Evolutionary conservation across 805 yeast genomes (phyloP).

Genomic region (Yamadazyma olivae): DNA sequence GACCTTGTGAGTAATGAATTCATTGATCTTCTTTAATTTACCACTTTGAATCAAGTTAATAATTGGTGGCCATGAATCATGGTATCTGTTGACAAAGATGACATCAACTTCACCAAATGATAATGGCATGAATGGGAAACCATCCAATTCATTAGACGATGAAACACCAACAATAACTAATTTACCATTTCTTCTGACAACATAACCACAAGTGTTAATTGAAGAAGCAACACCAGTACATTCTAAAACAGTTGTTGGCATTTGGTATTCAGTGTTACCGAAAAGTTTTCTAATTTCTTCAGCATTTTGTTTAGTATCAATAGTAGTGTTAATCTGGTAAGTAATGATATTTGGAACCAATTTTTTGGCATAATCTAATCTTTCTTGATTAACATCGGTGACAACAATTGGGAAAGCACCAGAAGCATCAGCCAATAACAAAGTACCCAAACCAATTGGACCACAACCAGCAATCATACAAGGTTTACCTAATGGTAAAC

Average conservation of each 20-base stretch:
- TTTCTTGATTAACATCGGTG: slow-evolving; percentile 20
- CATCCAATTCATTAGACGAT: slow-evolving; percentile 15
- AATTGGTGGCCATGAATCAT: slow-evolving; percentile 16
- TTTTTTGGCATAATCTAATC: slow-evolving; percentile 19
- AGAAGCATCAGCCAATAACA: slow-evolving; percentile 17
- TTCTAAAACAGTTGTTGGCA: slow-evolving; percentile 22
- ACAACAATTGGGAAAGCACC: slow-evolving; percentile 23
- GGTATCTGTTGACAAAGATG: slow-evolving; percentile 17
- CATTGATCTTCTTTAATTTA: slow-evolving; percentile 14
- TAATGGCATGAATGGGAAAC: slow-evolving; percentile 22
- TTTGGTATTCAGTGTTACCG: slow-evolving; percentile 22
- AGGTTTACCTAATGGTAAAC: slow-evolving; percentile 17
- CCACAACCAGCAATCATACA: slow-evolving; percentile 24
- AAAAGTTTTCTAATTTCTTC: slow-evolving; percentile 22
- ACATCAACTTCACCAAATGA: slow-evolving; percentile 18
- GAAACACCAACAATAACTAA: slow-evolving; percentile 20
- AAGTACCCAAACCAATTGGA: slow-evolving; percentile 26
- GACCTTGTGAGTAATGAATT: slow-evolving; percentile 19
- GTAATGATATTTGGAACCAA: slow-evolving; percentile 12
- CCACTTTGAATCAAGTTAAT: slow-evolving; percentile 15
- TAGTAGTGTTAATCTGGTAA: slow-evolving; percentile 9
- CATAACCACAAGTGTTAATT: slow-evolving; percentile 17
- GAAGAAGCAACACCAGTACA: slow-evolving; percentile 21
- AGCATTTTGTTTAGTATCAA: slow-evolving; percentile 12
- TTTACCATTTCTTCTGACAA: slow-evolving; percentile 17